Evolutionary conservation across 768 basidiomycete genomes (phyloP), one percentile per base, ranked within the genome.

Genomic region (Gloeopeniophorella convolvens): DNA sequence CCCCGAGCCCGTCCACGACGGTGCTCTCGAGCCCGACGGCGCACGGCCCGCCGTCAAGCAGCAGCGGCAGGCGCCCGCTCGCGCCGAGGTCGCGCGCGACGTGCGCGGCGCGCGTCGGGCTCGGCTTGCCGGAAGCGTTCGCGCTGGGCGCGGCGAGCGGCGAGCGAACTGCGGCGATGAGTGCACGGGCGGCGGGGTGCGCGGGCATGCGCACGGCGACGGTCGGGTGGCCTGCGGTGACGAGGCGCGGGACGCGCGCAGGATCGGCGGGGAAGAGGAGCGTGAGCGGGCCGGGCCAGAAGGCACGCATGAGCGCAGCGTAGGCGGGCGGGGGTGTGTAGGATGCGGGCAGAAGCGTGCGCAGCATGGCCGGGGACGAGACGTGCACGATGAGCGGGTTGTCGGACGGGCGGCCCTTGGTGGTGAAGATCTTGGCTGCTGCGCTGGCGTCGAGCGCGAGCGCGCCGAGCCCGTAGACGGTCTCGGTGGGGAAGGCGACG

Each of bases 381-480:
- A 99, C 81, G 67, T 99, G 96, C 21, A 97, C 88, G 73, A 99
- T 99, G 46, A 99, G 76, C 1, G 96, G 96, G 66, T 99, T 99
- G 67, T 99, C 96, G 4, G 86, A 70, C 6, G 96, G 96, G 45
- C 96, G 78, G 32, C 92, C 89, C 62, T 99, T 99, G 43, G 85
- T 85, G 15, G 76, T 66, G 67, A 92, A 99, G 60, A 99, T 93
- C 59, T 75, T 76, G 2, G 74, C 62, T 5, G 80, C 77, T 2
- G 94, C 91, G 13, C 67, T 56, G 7, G 76, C 56, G 59, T 80
- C 70, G 37, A 91, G 69, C 0, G 95, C 92, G 18, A 83, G 68
- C 0, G 92, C 96, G 24, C 89, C 96, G n/a, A 99, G 80, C 1
- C 96, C 96, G 66, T 98, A 99, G 10, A 99, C 96, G 0, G 96